Evolutionary conservation across 805 yeast genomes (phyloP).

Genomic region (Saturnispora gosingensis): DNA sequence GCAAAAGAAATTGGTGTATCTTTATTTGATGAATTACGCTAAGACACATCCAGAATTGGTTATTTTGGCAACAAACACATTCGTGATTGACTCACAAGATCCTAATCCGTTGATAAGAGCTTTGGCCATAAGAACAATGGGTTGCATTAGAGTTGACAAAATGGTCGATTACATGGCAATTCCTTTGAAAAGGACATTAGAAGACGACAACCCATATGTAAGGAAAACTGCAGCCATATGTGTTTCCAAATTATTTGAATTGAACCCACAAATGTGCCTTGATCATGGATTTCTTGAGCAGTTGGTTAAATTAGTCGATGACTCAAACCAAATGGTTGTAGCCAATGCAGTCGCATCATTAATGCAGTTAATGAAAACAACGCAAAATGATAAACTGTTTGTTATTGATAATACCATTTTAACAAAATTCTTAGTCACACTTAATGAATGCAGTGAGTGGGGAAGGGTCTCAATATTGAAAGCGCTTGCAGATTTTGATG

Average conservation of each 20-base stretch:
- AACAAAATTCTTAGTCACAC: slow-evolving; percentile 63
- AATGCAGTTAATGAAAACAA: slow-evolving; percentile 51
- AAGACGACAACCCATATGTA: slow-evolving; percentile 94
- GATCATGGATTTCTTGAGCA: slow-evolving; percentile 79
- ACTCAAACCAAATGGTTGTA: slow-evolving; percentile 93
- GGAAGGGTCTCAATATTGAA: slow-evolving; percentile 86
- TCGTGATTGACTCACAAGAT: slow-evolving; percentile 90
- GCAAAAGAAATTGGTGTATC: slow-evolving; percentile 90
- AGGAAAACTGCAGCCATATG: slow-evolving; percentile 96
- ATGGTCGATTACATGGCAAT: slow-evolving; percentile 92
- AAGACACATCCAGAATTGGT: slow-evolving; percentile 93
- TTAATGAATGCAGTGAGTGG: slow-evolving; percentile 99
- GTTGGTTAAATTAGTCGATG: slow-evolving; percentile 61
- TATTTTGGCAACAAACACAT: slow-evolving; percentile 92
- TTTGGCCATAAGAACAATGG: slow-evolving; percentile 96
- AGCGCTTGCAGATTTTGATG: slow-evolving; percentile 64
- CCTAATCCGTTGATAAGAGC: slow-evolving; percentile 95
- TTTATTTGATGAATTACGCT: slow-evolving; percentile 95
- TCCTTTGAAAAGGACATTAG: slow-evolving; percentile 75
- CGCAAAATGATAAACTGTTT: slow-evolving; percentile 24
- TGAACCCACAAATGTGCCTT: slow-evolving; percentile 68
- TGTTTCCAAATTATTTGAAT: slow-evolving; percentile 88
- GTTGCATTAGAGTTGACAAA: slow-evolving; percentile 90
- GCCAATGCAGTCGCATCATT: slow-evolving; percentile 87
- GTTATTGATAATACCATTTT: slow-evolving; percentile 34